Conservation (phyloP, 805 yeast genomes). For the Candida broadrunensis region DNA sequence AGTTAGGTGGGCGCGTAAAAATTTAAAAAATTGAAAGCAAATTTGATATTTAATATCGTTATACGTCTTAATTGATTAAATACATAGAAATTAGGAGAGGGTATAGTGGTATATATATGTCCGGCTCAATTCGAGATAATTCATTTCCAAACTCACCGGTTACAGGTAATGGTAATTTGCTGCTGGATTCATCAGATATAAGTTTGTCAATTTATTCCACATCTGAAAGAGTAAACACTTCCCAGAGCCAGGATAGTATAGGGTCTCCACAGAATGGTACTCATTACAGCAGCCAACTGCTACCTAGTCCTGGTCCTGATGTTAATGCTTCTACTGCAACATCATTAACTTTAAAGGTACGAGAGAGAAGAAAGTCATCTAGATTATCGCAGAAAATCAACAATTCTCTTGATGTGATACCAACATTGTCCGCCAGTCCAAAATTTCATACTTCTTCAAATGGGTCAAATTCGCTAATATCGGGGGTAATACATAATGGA, state of each 20-base stretch:
- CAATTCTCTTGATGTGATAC: background rate
- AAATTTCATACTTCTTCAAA: constrained; percentile 1
- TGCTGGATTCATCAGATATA: background rate
- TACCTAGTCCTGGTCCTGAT: background rate
- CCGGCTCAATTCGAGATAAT: background rate
- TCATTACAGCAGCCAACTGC: background rate
- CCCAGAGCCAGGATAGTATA: background rate
- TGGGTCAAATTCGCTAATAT: background rate
- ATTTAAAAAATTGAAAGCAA: too few relatives aligned
- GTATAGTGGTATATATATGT: too few relatives aligned
- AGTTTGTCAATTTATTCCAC: background rate
- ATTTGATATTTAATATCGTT: too few relatives aligned
- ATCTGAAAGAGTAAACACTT: background rate
- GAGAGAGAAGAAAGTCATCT: constrained; percentile 3
- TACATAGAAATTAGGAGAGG: too few relatives aligned
- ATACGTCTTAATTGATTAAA: too few relatives aligned
- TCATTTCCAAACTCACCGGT: background rate
- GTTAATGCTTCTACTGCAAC: background rate
- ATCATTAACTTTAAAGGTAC: background rate
- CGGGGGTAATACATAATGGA: constrained; percentile 10
- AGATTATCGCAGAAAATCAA: constrained; percentile 1
- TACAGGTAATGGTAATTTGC: background rate
- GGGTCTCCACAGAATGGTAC: background rate
- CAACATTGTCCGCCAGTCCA: constrained; percentile 6
- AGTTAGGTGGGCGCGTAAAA: too few relatives aligned